Evolutionary conservation across 169 alveolate species (phyloP).

Genomic region (Plasmodium sp.): DNA sequence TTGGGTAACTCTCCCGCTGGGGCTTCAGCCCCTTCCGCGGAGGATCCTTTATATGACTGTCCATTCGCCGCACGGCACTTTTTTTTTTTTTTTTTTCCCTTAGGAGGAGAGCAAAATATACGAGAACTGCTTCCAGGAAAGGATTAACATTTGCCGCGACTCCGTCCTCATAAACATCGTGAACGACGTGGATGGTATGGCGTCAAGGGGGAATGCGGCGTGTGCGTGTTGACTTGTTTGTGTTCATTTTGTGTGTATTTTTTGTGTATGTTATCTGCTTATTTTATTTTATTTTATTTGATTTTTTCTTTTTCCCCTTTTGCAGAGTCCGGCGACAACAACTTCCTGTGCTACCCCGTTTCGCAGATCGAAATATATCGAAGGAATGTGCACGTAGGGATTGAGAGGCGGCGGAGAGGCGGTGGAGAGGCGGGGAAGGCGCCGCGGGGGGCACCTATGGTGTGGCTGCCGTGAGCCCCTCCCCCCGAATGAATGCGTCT

Average conservation of each 20-base stretch:
- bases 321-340: conserved; percentile 31
- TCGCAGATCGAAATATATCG: conserved; percentile 73
- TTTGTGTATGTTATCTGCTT: neutral
- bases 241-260: neutral
- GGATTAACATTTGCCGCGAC: conserved; percentile 18
- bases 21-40: neutral
- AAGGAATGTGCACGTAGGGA: conserved; percentile 60
- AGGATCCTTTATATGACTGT: neutral
- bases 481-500: neutral
- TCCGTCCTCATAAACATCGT: conserved; percentile 27
- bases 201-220: neutral
- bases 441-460: neutral
- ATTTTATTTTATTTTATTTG: neutral
- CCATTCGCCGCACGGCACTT: neutral
- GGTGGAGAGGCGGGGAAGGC: neutral
- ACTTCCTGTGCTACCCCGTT: conserved; percentile 44
- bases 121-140: conserved; percentile 62
- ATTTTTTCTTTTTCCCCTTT: conserved; percentile 2
- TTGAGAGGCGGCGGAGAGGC: neutral
- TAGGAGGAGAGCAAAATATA: conserved; percentile 69
- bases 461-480: neutral
- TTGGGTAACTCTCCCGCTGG: conserved; percentile 20
- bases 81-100: neutral
- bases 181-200: conserved; percentile 20
- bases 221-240: neutral